Percentiles rank a stretch among this genome's conserved stretches.
These are phyloP conservation scores for Talaromyces adpressus DNA, from an alignment of 495 filamentous ascomycete genomes.

Conservation along the genomic window DNA sequence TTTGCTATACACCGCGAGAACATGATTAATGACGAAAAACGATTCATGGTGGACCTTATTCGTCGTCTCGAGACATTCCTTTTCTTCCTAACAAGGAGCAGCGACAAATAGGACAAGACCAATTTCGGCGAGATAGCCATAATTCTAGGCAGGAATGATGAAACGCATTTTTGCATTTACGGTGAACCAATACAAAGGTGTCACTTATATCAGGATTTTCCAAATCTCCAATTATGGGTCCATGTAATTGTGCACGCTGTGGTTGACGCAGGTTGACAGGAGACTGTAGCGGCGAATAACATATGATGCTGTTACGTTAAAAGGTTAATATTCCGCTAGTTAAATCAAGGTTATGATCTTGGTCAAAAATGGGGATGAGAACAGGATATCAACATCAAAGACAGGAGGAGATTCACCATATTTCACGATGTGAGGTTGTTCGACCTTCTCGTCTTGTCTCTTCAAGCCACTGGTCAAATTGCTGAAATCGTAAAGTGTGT, in stretches of 20 bases:
- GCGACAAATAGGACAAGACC: conserved; percentile 6
- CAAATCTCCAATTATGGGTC: neutral
- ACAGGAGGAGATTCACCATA: conserved; percentile 1
- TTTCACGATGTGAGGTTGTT: neutral
- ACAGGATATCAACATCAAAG: no score
- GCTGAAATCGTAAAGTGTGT: conserved; percentile 2
- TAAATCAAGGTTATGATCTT: no score
- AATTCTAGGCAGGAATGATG: conserved; percentile 4
- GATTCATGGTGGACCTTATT: no score
- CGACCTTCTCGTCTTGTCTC: conserved; percentile 4
- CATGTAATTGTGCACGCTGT: conserved; percentile 1
- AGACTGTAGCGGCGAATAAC: conserved; percentile 3
- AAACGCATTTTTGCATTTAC: conserved; percentile 4
- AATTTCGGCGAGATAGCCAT: conserved; percentile 1
- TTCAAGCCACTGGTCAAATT: neutral
- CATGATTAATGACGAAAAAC: no score
- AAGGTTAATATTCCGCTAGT: no score
- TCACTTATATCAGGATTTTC: conserved; percentile 2
- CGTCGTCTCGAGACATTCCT: neutral
- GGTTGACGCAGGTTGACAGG: conserved; percentile 2
- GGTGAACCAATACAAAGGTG: conserved; percentile 3
- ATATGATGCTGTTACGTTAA: neutral
- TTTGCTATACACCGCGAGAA: no score
- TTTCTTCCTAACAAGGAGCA: conserved; percentile 5
- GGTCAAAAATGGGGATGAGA: no score